Evolutionary conservation across 805 yeast species (phyloP).

Genomic region (Maudiozyma saulgeensis): DNA sequence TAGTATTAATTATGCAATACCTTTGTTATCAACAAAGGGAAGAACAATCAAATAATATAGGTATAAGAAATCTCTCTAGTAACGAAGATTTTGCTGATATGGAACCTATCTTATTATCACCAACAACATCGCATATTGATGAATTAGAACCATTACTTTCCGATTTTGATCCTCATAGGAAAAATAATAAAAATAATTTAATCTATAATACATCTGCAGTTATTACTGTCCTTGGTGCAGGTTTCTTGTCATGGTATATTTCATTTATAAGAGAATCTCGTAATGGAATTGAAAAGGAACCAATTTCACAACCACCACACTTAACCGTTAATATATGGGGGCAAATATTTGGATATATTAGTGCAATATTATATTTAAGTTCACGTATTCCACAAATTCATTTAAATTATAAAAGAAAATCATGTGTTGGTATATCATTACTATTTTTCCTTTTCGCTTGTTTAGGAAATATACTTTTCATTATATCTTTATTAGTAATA

Average conservation of each 20-base stretch:
- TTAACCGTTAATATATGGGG: conserved; percentile 57
- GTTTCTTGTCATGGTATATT: conserved; percentile 77
- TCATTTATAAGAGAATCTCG: conserved; percentile 39
- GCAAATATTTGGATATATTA: conserved; percentile 74
- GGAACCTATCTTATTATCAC: conserved; percentile 1
- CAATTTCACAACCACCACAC: neutral
- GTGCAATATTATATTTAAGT: conserved; percentile 70
- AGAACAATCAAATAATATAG: conserved; percentile 48
- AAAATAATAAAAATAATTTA: conserved; percentile 12
- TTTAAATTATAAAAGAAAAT: conserved; percentile 74
- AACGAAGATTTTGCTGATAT: conserved; percentile 56
- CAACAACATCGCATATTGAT: conserved; percentile 2
- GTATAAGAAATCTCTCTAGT: conserved; percentile 49
- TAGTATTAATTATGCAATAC: conserved; percentile 77
- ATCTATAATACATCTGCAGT: conserved; percentile 43
- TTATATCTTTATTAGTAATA: conserved; percentile 70
- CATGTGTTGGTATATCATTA: conserved; percentile 91
- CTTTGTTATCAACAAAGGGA: conserved; percentile 52
- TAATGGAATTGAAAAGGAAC: neutral
- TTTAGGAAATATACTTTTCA: conserved; percentile 85
- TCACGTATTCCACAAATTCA: conserved; percentile 89
- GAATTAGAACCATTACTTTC: conserved; percentile 1
- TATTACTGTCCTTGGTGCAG: conserved; percentile 58
- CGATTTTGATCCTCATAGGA: conserved; percentile 9
- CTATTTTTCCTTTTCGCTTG: conserved; percentile 92